Conservation (phyloP, 2,329 filamentous ascomycete genomes). For the Hypoxylon sp. region DNA sequence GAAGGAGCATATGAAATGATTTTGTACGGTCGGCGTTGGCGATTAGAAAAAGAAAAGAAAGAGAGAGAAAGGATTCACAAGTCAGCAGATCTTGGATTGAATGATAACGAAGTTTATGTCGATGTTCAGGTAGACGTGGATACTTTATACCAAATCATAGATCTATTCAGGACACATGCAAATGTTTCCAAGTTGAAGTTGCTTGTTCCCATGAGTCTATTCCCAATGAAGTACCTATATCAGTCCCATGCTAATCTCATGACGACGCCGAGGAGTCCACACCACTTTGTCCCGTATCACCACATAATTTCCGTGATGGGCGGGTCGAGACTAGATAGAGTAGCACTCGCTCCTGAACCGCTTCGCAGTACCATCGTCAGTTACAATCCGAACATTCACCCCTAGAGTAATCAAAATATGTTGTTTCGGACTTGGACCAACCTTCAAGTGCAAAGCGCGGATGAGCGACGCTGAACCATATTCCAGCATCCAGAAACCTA, state of each 20-base stretch:
- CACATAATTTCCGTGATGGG: neutral
- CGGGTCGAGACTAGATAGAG: constrained; percentile 19
- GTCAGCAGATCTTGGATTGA: constrained; percentile 12
- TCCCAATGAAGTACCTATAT: neutral
- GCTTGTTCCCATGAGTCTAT: neutral
- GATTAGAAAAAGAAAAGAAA: constrained; percentile 21
- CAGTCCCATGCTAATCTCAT: neutral
- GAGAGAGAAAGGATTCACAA: neutral
- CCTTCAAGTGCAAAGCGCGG: constrained; percentile 6
- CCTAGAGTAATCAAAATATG: constrained; percentile 19
- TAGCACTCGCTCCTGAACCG: neutral
- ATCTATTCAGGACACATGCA: neutral
- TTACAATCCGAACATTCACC: neutral
- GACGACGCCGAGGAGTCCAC: neutral
- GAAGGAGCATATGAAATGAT: constrained; percentile 6
- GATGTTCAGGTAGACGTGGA: neutral
- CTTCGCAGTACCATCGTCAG: neutral
- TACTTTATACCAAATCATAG: neutral
- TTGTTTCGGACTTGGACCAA: constrained; percentile 12
- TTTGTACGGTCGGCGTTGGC: constrained; percentile 30
- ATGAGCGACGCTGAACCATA: neutral
- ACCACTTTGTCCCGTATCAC: neutral
- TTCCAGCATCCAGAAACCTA: neutral
- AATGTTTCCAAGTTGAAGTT: neutral
- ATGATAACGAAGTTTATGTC: constrained; percentile 18